phyloP scores from a whole-genome alignment of 1,284 basidiomycete species.

The Taiwanofungus camphoratus region DNA sequence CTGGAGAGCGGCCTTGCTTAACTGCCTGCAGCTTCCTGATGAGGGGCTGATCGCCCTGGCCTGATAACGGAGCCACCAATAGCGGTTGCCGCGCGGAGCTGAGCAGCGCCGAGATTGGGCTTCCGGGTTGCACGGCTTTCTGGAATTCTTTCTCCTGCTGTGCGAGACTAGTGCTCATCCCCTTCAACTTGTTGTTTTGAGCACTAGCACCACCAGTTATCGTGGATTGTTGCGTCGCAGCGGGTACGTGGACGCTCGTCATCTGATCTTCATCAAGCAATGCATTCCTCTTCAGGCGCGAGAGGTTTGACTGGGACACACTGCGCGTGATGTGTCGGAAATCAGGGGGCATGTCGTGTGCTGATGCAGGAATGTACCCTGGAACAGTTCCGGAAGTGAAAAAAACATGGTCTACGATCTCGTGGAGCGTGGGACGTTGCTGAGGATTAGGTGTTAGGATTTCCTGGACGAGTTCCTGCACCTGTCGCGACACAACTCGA shows the following conservation, averaged over 20 bases:
- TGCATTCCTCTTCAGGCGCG: slow-evolving; percentile 52
- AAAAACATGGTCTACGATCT: slow-evolving; percentile 85
- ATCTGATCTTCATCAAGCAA: slow-evolving; percentile 58
- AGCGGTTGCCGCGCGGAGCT: slow-evolving; percentile 86
- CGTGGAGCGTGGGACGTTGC: slow-evolving; percentile 77
- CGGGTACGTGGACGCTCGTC: slow-evolving; percentile 35
- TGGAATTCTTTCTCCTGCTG: slow-evolving; percentile 96
- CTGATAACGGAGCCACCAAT: slow-evolving; percentile 54
- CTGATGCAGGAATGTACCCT: slow-evolving; percentile 70
- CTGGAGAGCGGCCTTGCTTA: slow-evolving; percentile 37
- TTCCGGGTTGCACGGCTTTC: slow-evolving; percentile 91
- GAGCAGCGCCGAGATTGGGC: slow-evolving; percentile 89
- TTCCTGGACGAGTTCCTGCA: slow-evolving; percentile 74
- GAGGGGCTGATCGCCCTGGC: slow-evolving; percentile 45
- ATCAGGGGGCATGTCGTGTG: slow-evolving; percentile 71
- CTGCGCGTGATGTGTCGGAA: slow-evolving; percentile 62
- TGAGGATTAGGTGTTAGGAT: slow-evolving; percentile 84
- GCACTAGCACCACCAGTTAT: slow-evolving; percentile 14
- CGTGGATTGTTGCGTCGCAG: slow-evolving; percentile 16
- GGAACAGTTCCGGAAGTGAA: slow-evolving; percentile 84
- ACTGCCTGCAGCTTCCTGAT: slow-evolving; percentile 50
- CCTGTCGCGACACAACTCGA: slow-evolving; percentile 66
- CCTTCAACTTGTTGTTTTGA: slow-evolving; percentile 29
- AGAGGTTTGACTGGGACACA: slow-evolving; percentile 68
- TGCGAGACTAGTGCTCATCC: slow-evolving; percentile 56